A percentile compares a stretch with the other conserved stretches of the same genome.
phyloP scores from a whole-genome alignment of 2,329 filamentous ascomycete genomes.

The Arthrocladium fulminans region DNA sequence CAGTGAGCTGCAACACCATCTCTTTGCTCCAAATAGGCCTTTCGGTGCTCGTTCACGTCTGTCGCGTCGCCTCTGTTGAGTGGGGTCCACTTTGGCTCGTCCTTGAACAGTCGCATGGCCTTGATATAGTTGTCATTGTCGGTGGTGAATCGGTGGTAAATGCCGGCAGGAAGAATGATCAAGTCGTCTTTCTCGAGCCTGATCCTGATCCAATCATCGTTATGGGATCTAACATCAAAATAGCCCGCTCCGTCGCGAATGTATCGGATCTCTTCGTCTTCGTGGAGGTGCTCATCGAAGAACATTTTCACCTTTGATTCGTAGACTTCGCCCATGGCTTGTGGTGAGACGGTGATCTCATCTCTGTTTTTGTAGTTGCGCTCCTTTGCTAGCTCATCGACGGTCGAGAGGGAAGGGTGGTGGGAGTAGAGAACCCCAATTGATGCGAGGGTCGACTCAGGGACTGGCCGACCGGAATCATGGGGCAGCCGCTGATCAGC shows the following conservation, averaged over 20 bases:
- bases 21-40: conserved; percentile 58
- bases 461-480: conserved; percentile 67
- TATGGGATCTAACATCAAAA: conserved; percentile 79
- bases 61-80: conserved; percentile 71
- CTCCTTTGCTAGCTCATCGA: conserved; percentile 63
- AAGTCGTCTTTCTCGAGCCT: conserved; percentile 76
- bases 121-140: conserved; percentile 87
- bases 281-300: conserved; percentile 91
- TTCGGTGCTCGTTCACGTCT: conserved; percentile 67
- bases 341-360: conserved; percentile 78
- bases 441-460: conserved; percentile 54
- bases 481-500: conserved; percentile 90
- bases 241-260: conserved; percentile 81
- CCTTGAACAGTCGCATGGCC: conserved; percentile 94
- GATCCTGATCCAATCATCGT: conserved; percentile 85
- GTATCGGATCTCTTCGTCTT: conserved; percentile 97
- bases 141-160: conserved; percentile 96
- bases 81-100: conserved; percentile 97
- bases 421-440: conserved; percentile 75
- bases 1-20: conserved; percentile 10
- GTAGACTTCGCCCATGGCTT: conserved; percentile 75
- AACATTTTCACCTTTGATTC: conserved; percentile 91
- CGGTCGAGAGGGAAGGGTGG: conserved; percentile 54
- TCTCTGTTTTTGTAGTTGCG: conserved; percentile 92
- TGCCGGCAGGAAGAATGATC: conserved; percentile 86